Evolutionary conservation across 2,329 filamentous ascomycete species (phyloP), one percentile per base, ranked within the genome.

Genomic region (Fusarium fracticaudum): DNA sequence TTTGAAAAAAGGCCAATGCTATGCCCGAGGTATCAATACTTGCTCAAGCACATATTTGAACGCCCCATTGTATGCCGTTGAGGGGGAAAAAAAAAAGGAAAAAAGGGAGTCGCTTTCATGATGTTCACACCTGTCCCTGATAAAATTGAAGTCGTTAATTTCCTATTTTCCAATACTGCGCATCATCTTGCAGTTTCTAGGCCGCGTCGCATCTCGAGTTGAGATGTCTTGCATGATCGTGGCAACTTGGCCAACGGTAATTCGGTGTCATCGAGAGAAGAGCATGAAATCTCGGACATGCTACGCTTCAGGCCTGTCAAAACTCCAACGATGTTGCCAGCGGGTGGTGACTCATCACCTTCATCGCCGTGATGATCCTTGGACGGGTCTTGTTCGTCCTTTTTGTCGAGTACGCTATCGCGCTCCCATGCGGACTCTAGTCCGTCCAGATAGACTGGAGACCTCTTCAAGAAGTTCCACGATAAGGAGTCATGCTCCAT

Each of bases 361-460:
- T 77, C 71, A 18, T 76, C 63, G 13, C 66, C 64, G 14, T 66
- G 45, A 63, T 81, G 80, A 26, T 83, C 82, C 38, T 80, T 82
- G 17, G 80, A 81, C 4, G 76, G 40, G 15, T 75, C 78, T 54
- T 69, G 71, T n/a, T 72, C 71, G 13, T 79, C 75, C 43, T 76
- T 75, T 41, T 76, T 80, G 76, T 91, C 89, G 13, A 91, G 83
- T 45, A 85, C 79, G 11, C 80, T 75, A 65, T 91, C 88, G 64
- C 86, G 85, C 1, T 80, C 83, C 89, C 89, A 91, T 71, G 86
- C 85, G 8, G 83, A 84, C 72, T 91, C 89, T 1, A 91, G 83
- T 5, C 88, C 88, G 18, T 87, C 83, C 12, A 88, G 80, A 69
- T 85, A 87, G 6, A 86, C 81, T 2, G 86, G 85, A 8, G 86